phyloP scores from a whole-genome alignment of 345 rosid genomes.

The Geranium rotundifolium region DNA sequence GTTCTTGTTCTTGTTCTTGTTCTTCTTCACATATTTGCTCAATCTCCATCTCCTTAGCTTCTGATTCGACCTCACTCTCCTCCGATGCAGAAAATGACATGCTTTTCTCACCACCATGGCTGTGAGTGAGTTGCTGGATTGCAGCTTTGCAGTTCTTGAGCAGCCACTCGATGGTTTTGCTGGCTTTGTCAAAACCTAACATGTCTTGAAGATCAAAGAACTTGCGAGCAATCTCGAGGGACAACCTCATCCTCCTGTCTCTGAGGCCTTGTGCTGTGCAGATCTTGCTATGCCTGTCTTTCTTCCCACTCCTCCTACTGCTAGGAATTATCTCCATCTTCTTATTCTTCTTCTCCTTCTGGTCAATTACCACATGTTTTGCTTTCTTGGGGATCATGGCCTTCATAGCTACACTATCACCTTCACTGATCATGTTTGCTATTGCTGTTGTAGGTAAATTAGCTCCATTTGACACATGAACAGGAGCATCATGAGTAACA shows the following conservation, averaged over 20 bases:
- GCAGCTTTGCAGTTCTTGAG: conserved; percentile 58
- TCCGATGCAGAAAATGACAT: conserved; percentile 11
- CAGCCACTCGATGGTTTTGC: conserved; percentile 76
- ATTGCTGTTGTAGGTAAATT: too few species aligned
- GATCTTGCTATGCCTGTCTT: conserved; percentile 80
- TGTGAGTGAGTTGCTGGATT: conserved; percentile 37
- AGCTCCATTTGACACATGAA: too few species aligned
- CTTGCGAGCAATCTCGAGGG: conserved; percentile 53
- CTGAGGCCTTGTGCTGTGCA: conserved; percentile 60
- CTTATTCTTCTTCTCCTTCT: too few species aligned
- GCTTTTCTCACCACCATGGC: conserved; percentile 4
- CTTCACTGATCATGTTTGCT: not conserved
- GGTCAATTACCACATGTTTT: not conserved
- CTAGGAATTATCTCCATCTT: conserved; percentile 5
- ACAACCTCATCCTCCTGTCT: conserved; percentile 65
- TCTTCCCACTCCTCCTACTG: conserved; percentile 28
- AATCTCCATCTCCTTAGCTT: conserved; percentile 12
- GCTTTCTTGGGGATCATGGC: not conserved
- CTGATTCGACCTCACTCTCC: conserved; percentile 24
- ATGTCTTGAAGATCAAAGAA: conserved; percentile 74
- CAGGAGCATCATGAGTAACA: not conserved
- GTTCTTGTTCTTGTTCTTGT: too few species aligned
- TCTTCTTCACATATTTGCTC: too few species aligned
- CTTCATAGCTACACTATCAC: too few species aligned
- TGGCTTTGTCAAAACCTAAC: conserved; percentile 70